Evolutionary conservation across 179 eudicot species (phyloP).

Genomic region (Silene vulgaris): DNA sequence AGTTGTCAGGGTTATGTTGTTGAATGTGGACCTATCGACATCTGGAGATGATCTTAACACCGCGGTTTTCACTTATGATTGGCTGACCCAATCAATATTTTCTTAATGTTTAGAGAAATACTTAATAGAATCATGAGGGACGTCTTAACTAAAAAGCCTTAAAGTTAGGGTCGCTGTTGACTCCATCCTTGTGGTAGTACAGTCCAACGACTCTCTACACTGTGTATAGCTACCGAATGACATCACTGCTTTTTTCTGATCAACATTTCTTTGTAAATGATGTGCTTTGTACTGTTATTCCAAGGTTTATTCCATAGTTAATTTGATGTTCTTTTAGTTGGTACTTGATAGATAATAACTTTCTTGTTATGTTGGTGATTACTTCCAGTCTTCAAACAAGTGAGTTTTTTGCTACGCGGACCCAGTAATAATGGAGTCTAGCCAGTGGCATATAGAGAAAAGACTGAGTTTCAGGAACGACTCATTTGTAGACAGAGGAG

Average conservation of each 20-base stretch:
- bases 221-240: neutral
- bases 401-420: neutral
- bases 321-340: neutral
- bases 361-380: neutral
- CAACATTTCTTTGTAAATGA: neutral
- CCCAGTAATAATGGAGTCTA: slow-evolving; percentile 41
- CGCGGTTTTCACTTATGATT: no score
- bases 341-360: neutral
- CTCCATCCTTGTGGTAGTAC: neutral
- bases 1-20: neutral
- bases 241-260: neutral
- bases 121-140: neutral
- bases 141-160: no score
- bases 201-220: neutral
- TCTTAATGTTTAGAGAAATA: no score
- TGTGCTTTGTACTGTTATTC: neutral
- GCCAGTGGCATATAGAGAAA: slow-evolving; percentile 57
- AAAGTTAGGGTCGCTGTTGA: no score
- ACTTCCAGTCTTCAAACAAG: slow-evolving; percentile 2
- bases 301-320: neutral
- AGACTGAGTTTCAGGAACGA: slow-evolving; percentile 44
- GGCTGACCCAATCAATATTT: no score
- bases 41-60: no score
- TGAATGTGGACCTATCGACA: neutral
- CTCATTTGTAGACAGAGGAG: slow-evolving; percentile 30